Conservation (phyloP, 192 early-diverging fungal species). For the Rhizophlyctis rosea region DNA sequence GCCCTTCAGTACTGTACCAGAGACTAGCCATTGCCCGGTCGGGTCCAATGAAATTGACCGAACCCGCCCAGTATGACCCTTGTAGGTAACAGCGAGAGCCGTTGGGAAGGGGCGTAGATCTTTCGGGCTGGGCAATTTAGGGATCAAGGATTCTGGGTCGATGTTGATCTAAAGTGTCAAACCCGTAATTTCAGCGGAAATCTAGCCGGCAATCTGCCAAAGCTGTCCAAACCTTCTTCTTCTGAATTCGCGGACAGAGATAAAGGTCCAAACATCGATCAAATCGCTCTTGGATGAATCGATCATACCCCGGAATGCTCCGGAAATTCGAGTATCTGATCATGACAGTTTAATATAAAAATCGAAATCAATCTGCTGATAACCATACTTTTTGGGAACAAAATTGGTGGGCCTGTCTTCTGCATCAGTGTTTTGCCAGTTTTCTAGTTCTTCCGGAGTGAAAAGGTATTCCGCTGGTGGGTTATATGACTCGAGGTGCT, state of each 20-base stretch:
- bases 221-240: constrained; percentile 62
- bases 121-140: constrained; percentile 90
- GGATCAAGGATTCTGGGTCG: constrained; percentile 89
- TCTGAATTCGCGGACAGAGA: constrained; percentile 84
- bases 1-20: constrained; percentile 39
- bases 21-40: constrained; percentile 83
- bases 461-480: constrained; percentile 92
- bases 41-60: constrained; percentile 87
- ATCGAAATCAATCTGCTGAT: neutral
- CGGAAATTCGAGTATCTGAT: constrained; percentile 67
- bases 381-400: constrained; percentile 63
- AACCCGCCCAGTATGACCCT: constrained; percentile 79
- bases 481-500: constrained; percentile 93
- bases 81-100: constrained; percentile 68
- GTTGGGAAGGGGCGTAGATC: constrained; percentile 95
- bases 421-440: constrained; percentile 77
- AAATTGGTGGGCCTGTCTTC: constrained; percentile 69
- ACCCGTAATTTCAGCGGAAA: constrained; percentile 1
- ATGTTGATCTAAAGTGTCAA: constrained; percentile 61
- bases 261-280: constrained; percentile 96
- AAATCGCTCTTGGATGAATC: constrained; percentile 93
- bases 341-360: constrained; percentile 2
- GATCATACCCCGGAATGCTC: constrained; percentile 79
- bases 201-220: neutral
- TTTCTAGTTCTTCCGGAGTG: constrained; percentile 72